Conservation (phyloP, 1,284 basidiomycete genomes). For the Boletus semigastroideus region DNA sequence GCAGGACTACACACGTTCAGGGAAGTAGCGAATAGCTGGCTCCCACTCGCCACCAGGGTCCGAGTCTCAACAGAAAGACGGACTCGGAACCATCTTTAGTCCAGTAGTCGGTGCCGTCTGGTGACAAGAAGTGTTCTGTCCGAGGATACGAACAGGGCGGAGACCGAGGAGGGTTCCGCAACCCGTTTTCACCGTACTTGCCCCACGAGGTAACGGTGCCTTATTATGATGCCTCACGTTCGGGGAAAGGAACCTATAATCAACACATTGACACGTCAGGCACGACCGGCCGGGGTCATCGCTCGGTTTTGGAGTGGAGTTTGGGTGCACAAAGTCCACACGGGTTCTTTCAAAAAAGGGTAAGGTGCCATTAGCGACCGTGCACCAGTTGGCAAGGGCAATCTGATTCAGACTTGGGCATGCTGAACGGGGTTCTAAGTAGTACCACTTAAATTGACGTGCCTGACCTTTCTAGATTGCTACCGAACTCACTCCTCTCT, state of each 20-base stretch:
- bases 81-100: no score
- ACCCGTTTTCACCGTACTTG: background rate
- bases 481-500: conserved; percentile 7
- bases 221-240: background rate
- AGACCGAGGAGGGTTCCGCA: background rate
- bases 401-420: background rate
- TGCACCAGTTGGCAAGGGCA: background rate
- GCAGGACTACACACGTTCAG: background rate
- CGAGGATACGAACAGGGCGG: background rate
- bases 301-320: conserved; percentile 12
- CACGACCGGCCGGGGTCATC: background rate
- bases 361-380: background rate
- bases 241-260: background rate
- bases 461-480: conserved; percentile 20
- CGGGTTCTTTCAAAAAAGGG: background rate
- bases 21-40: no score
- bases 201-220: background rate
- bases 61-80: no score
- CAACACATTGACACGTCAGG: background rate
- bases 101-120: no score
- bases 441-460: conserved; percentile 20
- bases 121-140: background rate
- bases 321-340: conserved; percentile 13
- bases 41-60: background rate
- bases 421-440: no score